Base-by-base conservation (phyloP, 179 eudicot species). In the Actinidia chinensis region DNA sequence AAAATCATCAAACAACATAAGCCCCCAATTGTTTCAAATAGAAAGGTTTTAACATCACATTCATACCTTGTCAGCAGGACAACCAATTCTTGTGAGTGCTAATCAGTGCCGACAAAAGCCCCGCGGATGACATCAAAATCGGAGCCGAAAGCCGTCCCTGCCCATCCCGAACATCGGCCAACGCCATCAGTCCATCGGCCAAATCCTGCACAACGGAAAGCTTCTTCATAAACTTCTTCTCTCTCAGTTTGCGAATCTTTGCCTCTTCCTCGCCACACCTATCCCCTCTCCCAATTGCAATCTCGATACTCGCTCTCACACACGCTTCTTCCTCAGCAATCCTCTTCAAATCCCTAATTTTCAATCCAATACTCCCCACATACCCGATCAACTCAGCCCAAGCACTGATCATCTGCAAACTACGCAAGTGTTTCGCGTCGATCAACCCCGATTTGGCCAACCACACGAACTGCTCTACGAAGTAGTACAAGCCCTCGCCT, bases 401-500 rank as follows among this genome's bases (percentile, higher is more conserved):
- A n/a, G 98, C 99, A 75, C 98, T 94, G 4, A 87, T 52, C 75
- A 78, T 87, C 78, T 85, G 91, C 22, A 91, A 50, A 64, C 51
- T 51, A 15, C 82, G 75, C 66, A 87, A 78, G 72, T 80, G 84
- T 44, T 68, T 66, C 0, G 73, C 43, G 56, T 87, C 90, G 28
- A 95, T 89, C 23, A 95, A 63, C 1, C 99, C 99, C 1, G 99
- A 82, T 69, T 95, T 95, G 0, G 89, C 86, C 0, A 95, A 52
- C 99, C 99, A 95, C 4, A 95, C 86, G 79, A 93, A 82, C 68
- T 95, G 99, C 55, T 95, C 99, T n/a, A 90, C 42, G 83, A 95
- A 95, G 70, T 87, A 95, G 78, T 95, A 95, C 17, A 90, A 12
- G 2, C 99, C 99, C 77, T 95, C 99, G 14, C 96, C 96, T 5